phyloP scores from a whole-genome alignment of 1,139 yeast genomes.

The Hyphopichia buzzinii region DNA sequence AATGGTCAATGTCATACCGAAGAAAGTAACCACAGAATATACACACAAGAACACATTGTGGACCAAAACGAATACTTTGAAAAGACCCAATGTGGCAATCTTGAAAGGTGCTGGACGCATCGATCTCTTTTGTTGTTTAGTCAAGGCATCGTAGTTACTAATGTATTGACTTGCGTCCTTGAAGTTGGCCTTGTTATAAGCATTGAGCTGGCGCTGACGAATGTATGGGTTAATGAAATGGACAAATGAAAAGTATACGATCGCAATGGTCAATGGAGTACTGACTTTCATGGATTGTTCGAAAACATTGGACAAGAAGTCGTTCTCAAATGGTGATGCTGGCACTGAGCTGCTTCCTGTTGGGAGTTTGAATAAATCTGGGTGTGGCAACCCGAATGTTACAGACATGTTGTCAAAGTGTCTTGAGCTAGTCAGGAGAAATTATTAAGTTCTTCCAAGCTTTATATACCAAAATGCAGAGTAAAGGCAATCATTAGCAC shows the following conservation, averaged over 20 bases:
- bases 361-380: conserved; percentile 33
- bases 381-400: conserved; percentile 38
- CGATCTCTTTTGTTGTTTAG: conserved; percentile 27
- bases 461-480: no score
- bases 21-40: conserved; percentile 71
- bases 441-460: no score
- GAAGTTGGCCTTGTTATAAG: conserved; percentile 13
- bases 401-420: conserved; percentile 20
- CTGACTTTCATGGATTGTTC: conserved; percentile 33
- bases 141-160: conserved; percentile 9
- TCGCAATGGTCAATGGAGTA: conserved; percentile 59
- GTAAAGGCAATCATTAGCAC: no score
- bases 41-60: conserved; percentile 64
- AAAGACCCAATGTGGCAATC: conserved; percentile 45
- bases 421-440: neutral
- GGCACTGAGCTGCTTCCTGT: conserved; percentile 32
- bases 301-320: conserved; percentile 25
- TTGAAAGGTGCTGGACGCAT: conserved; percentile 57
- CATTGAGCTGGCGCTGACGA: conserved; percentile 32
- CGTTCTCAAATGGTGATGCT: conserved; percentile 34
- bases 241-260: conserved; percentile 58
- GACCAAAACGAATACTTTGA: conserved; percentile 55
- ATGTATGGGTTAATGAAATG: conserved; percentile 52
- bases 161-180: conserved; percentile 4
- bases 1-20: conserved; percentile 62